phyloP scores from a whole-genome alignment of 129 eudicot genomes.

The Gnaphalium uliginosum region DNA sequence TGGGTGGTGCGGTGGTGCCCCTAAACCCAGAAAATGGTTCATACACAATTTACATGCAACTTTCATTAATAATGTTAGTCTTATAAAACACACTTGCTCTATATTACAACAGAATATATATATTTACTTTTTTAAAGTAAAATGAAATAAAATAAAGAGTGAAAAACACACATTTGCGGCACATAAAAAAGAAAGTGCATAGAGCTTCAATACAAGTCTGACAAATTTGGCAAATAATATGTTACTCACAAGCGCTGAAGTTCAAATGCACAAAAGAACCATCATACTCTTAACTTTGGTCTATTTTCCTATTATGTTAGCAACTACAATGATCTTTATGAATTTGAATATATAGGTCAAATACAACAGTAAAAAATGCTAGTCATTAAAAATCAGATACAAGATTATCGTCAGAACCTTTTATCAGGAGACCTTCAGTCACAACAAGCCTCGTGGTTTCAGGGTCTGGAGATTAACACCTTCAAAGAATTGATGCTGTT shows the following conservation, averaged over 20 bases:
- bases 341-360: background rate
- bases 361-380: background rate
- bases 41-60: background rate
- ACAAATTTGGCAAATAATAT: background rate
- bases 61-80: background rate
- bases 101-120: background rate
- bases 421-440: slow-evolving; percentile 22
- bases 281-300: background rate
- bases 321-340: background rate
- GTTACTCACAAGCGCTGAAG: background rate
- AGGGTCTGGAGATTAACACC: slow-evolving; percentile 66
- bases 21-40: slow-evolving; percentile 14
- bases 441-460: slow-evolving; percentile 58
- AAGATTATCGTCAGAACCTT: slow-evolving; percentile 45
- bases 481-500: slow-evolving; percentile 65
- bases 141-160: too few species aligned
- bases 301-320: background rate
- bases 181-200: background rate
- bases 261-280: background rate
- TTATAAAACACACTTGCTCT: background rate
- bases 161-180: background rate
- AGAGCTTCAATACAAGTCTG: background rate
- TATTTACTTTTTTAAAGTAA: too few species aligned
- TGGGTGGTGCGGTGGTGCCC: slow-evolving; percentile 27
- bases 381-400: slow-evolving; percentile 49